These are phyloP conservation scores for Cymbidium sinense DNA, from an alignment of 106 monocot genomes.

Conservation along the genomic window DNA sequence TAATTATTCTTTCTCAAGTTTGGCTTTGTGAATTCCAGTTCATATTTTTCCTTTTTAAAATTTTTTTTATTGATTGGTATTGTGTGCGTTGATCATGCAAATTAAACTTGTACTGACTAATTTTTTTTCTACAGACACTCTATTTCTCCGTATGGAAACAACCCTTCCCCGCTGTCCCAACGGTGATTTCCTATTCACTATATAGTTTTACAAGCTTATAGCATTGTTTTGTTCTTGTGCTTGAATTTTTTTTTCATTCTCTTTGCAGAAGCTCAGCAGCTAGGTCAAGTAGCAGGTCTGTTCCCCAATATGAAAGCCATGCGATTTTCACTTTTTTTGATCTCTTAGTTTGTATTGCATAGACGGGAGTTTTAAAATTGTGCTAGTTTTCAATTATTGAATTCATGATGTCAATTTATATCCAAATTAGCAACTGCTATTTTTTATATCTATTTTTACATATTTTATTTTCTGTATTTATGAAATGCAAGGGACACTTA, in stretches of 20 bases:
- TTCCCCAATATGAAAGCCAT: slow-evolving; percentile 9
- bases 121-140: slow-evolving; percentile 19
- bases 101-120: neutral
- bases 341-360: neutral
- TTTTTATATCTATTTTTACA: neutral
- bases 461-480: neutral
- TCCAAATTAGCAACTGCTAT: neutral
- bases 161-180: slow-evolving; percentile 7
- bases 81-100: neutral
- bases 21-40: neutral
- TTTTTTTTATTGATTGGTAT: neutral
- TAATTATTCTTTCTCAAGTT: neutral
- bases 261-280: slow-evolving; percentile 36
- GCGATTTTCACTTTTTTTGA: neutral
- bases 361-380: neutral
- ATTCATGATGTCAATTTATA: neutral
- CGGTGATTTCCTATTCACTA: slow-evolving; percentile 10
- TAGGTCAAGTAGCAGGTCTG: slow-evolving; percentile 47
- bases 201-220: neutral
- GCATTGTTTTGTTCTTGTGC: neutral
- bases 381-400: neutral
- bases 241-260: neutral
- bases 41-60: neutral
- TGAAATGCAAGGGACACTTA: neutral
- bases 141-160: slow-evolving; percentile 17